Conservation (phyloP, 352 stramenopile genomes). For the Plasmopara muralis region DNA sequence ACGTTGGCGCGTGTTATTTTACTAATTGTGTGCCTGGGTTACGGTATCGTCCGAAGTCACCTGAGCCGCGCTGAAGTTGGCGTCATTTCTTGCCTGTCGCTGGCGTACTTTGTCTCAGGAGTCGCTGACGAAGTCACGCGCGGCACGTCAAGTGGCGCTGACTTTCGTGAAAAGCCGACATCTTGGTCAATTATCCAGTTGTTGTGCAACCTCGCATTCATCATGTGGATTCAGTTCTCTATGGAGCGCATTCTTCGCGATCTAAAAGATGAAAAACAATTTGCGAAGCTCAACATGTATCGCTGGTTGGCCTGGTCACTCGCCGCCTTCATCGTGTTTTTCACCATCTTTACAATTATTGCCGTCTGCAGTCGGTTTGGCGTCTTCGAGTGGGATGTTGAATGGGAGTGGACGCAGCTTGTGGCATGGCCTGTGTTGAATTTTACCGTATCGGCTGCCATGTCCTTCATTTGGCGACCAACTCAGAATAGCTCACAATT, state of each 20-base stretch:
- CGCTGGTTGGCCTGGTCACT: conserved; percentile 72
- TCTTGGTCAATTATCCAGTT: conserved; percentile 82
- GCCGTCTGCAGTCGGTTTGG: conserved; percentile 74
- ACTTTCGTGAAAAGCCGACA: conserved; percentile 75
- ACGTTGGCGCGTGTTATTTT: conserved; percentile 82
- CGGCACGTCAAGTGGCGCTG: conserved; percentile 66
- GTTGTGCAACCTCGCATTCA: conserved; percentile 83
- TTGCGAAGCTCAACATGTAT: conserved; percentile 88
- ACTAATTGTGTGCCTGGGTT: conserved; percentile 86
- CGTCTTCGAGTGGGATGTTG: conserved; percentile 86
- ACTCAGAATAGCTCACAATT: conserved; percentile 82
- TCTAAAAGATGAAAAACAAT: conserved; percentile 82
- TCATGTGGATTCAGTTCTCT: conserved; percentile 88
- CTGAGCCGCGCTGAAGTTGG: conserved; percentile 45
- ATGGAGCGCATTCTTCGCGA: conserved; percentile 80
- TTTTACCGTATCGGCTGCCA: conserved; percentile 83
- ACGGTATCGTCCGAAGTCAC: conserved; percentile 78
- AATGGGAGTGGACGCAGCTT: conserved; percentile 90
- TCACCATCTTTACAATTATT: conserved; percentile 79
- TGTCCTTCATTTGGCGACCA: conserved; percentile 88
- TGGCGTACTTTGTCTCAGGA: conserved; percentile 71
- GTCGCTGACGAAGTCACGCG: conserved; percentile 73
- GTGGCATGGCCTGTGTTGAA: conserved; percentile 89
- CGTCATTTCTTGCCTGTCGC: conserved; percentile 53
- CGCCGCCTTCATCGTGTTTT: conserved; percentile 83